Conservation (phyloP, 176 grass and related monocot genomes). For the Themeda triandra region DNA sequence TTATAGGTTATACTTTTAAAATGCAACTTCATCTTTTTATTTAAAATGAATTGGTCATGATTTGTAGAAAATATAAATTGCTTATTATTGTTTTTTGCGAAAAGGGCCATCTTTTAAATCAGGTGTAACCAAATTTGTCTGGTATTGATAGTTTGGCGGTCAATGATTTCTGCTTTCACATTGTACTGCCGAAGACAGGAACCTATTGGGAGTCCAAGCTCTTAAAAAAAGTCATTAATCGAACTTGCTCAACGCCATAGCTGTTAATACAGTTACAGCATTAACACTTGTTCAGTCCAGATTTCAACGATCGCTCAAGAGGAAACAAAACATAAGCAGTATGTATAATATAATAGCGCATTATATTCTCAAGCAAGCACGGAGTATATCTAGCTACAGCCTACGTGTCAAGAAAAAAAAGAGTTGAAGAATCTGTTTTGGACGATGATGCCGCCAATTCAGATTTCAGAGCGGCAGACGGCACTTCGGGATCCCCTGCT, state of each 20-base stretch:
- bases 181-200: neutral
- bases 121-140: too few relatives aligned
- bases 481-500: conserved; percentile 17
- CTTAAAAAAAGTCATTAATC: neutral
- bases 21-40: too few relatives aligned
- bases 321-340: too few relatives aligned
- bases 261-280: neutral
- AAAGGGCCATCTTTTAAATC: too few relatives aligned
- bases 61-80: too few relatives aligned
- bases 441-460: neutral
- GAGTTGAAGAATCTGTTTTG: neutral
- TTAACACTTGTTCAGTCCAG: neutral
- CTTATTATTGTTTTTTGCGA: too few relatives aligned
- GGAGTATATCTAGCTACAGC: neutral
- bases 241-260: neutral
- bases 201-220: too few relatives aligned
- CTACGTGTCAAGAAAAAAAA: neutral
- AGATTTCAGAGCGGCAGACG: conserved; percentile 38
- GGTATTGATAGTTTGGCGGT: too few relatives aligned
- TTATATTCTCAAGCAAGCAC: neutral
- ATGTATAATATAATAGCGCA: too few relatives aligned
- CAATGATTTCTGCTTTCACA: neutral
- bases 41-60: too few relatives aligned
- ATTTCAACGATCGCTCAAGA: neutral
- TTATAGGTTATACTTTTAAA: too few relatives aligned